Base-by-base conservation (phyloP, 2,329 filamentous ascomycete species). In the Apiospora hydei region DNA sequence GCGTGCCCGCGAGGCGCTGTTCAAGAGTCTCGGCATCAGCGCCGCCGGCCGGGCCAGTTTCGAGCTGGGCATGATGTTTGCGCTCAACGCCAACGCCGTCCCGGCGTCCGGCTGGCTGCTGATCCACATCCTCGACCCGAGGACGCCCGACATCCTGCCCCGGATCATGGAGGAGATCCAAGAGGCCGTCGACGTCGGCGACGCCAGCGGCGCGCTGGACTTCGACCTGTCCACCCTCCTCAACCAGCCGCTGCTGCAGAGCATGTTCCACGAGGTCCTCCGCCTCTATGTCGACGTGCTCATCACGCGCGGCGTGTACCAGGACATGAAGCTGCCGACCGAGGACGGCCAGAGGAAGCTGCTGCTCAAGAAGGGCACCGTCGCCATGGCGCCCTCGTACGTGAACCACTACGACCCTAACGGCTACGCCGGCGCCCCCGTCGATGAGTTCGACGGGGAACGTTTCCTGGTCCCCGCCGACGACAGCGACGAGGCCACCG, bases 181-280 rank as follows among this genome's bases (percentile, higher is more conserved):
- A 41, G 57, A 64, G 34, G 30, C 57, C 18, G 57, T 64, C 57
- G 57, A 64, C 21, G 34, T 41, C 6, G 53, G 16, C 21, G 34
- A 41, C 34, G 18, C 16, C 57, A n/a, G n/a, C 34, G 8, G 2
- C 8, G 34, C n/a, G 2, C 18, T 61, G 34, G 57, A 64, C 34
- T 38, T 64, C 34, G 57, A 64, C 30, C 10, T 64, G 18, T 7
- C 30, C 57, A 64, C 57, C 21, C 30, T 64, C 10, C 18, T 64
- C 57, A 64, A 21, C 34, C 57, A 64, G 34, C 57, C 57, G 8
- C 34, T 64, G 21, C 57, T 64, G 34, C 34, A 38, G 18, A 64
- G 57, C 34, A n/a, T 64, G 21, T 64, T 64, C 34, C 57, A 64
- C 4, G 57, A 64, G 57, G 57, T 64, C 10, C 57, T 64, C 34